Evolutionary conservation across 192 early-diverging fungal genomes (phyloP).

Genomic region (Umbelopsis sp.): DNA sequence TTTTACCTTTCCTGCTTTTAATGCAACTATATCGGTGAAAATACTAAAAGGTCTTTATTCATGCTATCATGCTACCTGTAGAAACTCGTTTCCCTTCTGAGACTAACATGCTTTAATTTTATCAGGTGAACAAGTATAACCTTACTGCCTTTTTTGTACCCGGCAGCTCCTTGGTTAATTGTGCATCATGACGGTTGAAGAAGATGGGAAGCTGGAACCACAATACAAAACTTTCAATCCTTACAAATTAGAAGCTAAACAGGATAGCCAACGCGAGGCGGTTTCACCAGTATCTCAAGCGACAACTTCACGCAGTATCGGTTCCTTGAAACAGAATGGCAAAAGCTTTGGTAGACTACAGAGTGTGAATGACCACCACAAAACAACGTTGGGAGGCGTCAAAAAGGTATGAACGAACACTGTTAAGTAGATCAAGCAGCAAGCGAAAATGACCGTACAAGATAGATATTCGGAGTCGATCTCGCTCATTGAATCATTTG

Average conservation of each 20-base stretch:
- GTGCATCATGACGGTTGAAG: slow-evolving; percentile 14
- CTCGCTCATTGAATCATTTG: not conserved
- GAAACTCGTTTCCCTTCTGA: no score
- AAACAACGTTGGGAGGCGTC: slow-evolving; percentile 3
- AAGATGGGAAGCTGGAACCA: not conserved
- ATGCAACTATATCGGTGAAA: no score
- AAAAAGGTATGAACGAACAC: not conserved
- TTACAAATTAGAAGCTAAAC: not conserved
- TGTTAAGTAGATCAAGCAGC: no score
- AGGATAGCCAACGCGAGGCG: not conserved
- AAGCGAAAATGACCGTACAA: no score
- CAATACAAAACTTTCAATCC: slow-evolving; percentile 1
- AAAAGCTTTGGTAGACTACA: not conserved
- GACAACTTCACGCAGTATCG: not conserved
- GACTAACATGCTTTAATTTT: slow-evolving; percentile 9
- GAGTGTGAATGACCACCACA: slow-evolving; percentile 14
- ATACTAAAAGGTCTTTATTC: no score
- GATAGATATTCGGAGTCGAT: not conserved
- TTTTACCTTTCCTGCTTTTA: no score
- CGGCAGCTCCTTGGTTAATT: not conserved
- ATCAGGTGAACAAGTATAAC: not conserved
- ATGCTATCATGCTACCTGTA: no score
- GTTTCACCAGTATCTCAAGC: not conserved
- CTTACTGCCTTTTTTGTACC: not conserved
- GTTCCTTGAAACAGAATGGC: not conserved